Base-by-base conservation (phyloP, 192 early-diverging fungal genomes). In the Umbelopsis sp. region DNA sequence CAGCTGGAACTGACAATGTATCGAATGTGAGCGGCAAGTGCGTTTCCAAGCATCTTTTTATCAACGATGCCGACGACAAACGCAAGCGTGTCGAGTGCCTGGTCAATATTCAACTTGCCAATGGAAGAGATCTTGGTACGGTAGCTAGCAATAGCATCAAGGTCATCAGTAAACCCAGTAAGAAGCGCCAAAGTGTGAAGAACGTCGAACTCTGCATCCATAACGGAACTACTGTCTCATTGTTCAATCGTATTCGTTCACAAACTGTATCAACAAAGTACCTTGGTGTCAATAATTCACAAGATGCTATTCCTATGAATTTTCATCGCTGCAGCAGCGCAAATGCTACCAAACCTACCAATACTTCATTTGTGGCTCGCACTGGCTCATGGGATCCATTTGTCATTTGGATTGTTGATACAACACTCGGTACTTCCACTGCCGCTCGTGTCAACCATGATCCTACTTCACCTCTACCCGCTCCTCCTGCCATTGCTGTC, bases 211-310 rank as follows among this genome's bases (percentile, higher is more conserved):
- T 95, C 27, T 91, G 93, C 70, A 93, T 97, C 67, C 89, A 90
- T 76, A 93, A 94, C 68, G 95, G 95, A 4, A 89, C 91, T 5
- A 91, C 89, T 0, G 85, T 97, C 46, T 91, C 94, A 10, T 79
- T 97, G 11, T 97, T 96, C 82, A 96, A 96, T 77, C 89, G 96
- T 44, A 85, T 94, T 53, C 89, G 93, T 41, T 92, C 93, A 2
- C 96, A 97, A 83, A 95, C 93, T 0, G 92, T 93, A 21, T 93
- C 88, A 6, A 96, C 96, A 52, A 91, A 94, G 74, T 97, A 91
- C 65, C 85, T 96, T 13, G 86, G 91, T 22, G 88, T 87, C 6
- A 80, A 71, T 12, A 81, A 81, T 41, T 23, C 45, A 15, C 41
- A 74, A 41, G 79, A 79, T 7, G 66, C 73, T n/a, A 55, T 21